These are phyloP conservation scores for Vitis rotundifolia DNA, from an alignment of 164 flowering plant genomes.

Conservation along the genomic window DNA sequence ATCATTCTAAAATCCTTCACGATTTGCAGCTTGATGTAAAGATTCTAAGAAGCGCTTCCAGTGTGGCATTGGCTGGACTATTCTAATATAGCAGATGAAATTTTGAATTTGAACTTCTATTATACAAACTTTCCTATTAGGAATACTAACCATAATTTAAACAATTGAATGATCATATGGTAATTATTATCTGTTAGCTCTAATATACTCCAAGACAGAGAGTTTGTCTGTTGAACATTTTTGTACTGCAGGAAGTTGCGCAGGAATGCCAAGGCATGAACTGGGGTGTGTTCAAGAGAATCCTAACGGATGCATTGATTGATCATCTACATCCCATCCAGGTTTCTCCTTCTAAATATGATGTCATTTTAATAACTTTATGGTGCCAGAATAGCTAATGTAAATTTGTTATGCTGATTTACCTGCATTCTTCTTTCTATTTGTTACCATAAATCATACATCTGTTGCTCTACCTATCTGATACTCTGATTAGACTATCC, in stretches of 20 bases:
- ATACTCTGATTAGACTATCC: neutral
- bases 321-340: slow-evolving; percentile 91
- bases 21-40: too few relatives aligned
- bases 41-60: too few relatives aligned
- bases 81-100: too few relatives aligned
- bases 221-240: neutral
- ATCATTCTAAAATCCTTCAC: too few relatives aligned
- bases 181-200: neutral
- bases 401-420: neutral
- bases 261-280: slow-evolving; percentile 79
- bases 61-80: too few relatives aligned
- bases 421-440: neutral
- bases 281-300: slow-evolving; percentile 83
- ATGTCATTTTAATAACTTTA: neutral
- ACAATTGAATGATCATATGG: slow-evolving; percentile 1
- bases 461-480: neutral
- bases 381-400: neutral
- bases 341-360: slow-evolving; percentile 33
- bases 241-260: slow-evolving; percentile 64
- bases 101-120: neutral
- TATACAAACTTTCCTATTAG: neutral
- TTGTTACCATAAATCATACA: neutral
- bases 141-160: neutral
- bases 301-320: slow-evolving; percentile 75
- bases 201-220: neutral